These are phyloP conservation scores for Nannochloris sp. DNA, from an alignment of 139 green algal species.

Conservation along the genomic window DNA sequence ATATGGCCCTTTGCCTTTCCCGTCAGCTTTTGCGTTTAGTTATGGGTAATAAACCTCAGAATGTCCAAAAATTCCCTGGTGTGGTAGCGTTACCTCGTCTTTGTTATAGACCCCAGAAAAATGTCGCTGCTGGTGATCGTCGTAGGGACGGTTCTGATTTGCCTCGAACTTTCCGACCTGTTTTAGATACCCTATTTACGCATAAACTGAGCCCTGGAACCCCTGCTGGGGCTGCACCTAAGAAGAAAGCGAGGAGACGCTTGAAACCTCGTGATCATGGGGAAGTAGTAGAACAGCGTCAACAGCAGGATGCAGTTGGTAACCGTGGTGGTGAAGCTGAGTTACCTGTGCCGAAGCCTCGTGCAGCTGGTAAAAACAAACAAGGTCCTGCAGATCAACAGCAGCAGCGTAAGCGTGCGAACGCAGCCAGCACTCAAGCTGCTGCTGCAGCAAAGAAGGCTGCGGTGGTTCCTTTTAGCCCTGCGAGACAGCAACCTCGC, in stretches of 20 bases:
- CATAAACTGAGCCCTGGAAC: background rate
- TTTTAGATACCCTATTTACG: background rate
- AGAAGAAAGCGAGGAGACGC: background rate
- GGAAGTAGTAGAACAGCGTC: background rate
- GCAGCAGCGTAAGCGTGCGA: too few relatives aligned
- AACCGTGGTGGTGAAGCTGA: too few relatives aligned
- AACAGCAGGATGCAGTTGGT: too few relatives aligned
- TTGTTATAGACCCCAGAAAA: background rate
- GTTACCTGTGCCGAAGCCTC: too few relatives aligned
- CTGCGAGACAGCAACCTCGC: conserved; percentile 10
- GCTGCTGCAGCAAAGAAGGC: background rate
- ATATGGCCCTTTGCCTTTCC: conserved; percentile 30
- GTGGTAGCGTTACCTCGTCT: background rate
- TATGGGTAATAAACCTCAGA: background rate
- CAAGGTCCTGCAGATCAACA: background rate
- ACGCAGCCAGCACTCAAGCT: too few relatives aligned
- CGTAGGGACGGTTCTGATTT: conserved; percentile 9
- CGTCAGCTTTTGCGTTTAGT: conserved; percentile 10
- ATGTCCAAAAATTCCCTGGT: conserved; percentile 5
- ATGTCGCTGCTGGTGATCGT: background rate
- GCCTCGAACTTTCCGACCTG: background rate
- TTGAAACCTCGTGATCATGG: background rate
- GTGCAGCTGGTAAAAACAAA: background rate
- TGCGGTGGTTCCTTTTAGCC: background rate
- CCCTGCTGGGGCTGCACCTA: background rate